Percentiles rank a stretch among this genome's conserved stretches.
phyloP scores from a whole-genome alignment of 805 yeast genomes.

The Myxozyma mucilagina region DNA sequence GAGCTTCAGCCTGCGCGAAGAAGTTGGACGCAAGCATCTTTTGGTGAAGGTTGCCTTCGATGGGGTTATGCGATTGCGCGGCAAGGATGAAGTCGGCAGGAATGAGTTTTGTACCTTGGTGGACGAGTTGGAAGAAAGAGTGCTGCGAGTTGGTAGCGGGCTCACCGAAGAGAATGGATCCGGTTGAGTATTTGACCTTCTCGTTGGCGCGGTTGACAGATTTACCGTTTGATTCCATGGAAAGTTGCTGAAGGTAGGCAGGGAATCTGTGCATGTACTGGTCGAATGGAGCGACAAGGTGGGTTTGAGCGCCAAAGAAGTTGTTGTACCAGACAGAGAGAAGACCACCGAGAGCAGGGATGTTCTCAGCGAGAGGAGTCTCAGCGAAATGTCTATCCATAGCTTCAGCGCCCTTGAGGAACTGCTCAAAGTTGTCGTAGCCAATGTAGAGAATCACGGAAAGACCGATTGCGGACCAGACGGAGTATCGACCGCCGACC shows the following conservation, averaged over 20 bases:
- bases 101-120: conserved; percentile 97
- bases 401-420: conserved; percentile 97
- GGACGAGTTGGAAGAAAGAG: conserved; percentile 98
- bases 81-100: conserved; percentile 97
- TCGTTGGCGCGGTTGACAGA: conserved; percentile 90
- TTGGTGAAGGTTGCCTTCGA: conserved; percentile 91
- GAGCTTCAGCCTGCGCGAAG: conserved; percentile 97
- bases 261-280: conserved; percentile 99
- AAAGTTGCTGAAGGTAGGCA: conserved; percentile 96
- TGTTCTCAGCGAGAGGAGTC: conserved; percentile 86
- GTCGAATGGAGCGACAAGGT: conserved; percentile 97
- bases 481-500: conserved; percentile 99
- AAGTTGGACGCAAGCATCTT: conserved; percentile 98
- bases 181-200: conserved; percentile 93
- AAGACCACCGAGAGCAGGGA: conserved; percentile 91
- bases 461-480: conserved; percentile 98
- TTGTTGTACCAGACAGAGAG: conserved; percentile 98
- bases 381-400: conserved; percentile 85
- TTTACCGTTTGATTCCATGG: conserved; percentile 99
- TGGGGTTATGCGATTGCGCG: conserved; percentile 97
- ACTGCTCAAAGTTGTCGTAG: conserved; percentile 85
- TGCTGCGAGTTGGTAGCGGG: conserved; percentile 99
- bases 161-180: conserved; percentile 94
- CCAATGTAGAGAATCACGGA: conserved; percentile 95
- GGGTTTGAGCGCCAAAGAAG: conserved; percentile 97